These are phyloP conservation scores for Escovopsis weberi DNA, from an alignment of 2,329 filamentous ascomycete species.

Conservation along the genomic window DNA sequence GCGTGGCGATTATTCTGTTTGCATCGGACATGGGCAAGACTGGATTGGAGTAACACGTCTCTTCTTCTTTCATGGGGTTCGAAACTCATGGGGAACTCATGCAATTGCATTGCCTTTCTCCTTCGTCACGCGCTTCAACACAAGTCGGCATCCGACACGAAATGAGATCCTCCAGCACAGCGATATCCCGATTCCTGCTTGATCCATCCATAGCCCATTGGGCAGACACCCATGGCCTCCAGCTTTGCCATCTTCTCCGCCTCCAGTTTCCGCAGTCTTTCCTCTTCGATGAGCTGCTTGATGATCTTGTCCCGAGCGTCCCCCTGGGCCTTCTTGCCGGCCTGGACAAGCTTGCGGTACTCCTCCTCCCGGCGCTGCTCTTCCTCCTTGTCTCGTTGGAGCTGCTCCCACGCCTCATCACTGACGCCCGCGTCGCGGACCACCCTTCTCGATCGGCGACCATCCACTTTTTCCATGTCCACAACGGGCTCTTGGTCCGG, in stretches of 20 bases:
- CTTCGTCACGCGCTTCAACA: too few relatives aligned
- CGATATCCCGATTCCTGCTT: slow-evolving; percentile 43
- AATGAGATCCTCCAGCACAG: slow-evolving; percentile 48
- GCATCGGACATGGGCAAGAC: too few relatives aligned
- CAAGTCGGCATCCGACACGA: slow-evolving; percentile 8
- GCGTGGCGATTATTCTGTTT: too few relatives aligned
- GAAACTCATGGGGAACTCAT: too few relatives aligned
- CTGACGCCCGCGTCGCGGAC: slow-evolving; percentile 42
- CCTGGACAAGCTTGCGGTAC: slow-evolving; percentile 19
- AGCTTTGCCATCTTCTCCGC: slow-evolving; percentile 33
- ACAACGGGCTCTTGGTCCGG: slow-evolving; percentile 3
- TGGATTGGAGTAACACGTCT: too few relatives aligned
- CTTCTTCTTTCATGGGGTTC: too few relatives aligned
- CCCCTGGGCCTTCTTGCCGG: slow-evolving; percentile 13
- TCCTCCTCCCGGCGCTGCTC: slow-evolving; percentile 24
- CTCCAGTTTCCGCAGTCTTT: slow-evolving; percentile 23
- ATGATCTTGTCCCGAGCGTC: slow-evolving; percentile 23
- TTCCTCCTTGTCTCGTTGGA: slow-evolving; percentile 33
- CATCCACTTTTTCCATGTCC: not conserved
- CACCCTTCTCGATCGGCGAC: not conserved
- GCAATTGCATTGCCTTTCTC: too few relatives aligned
- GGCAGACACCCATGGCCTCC: slow-evolving; percentile 38
- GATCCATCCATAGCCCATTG: slow-evolving; percentile 45
- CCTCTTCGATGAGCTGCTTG: slow-evolving; percentile 21
- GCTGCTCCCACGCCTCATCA: slow-evolving; percentile 46